Percentiles rank a stretch among this genome's conserved stretches.
Evolutionary conservation across 345 rosid genomes (phyloP).

Genomic region (Rhodamnia rubescens): DNA sequence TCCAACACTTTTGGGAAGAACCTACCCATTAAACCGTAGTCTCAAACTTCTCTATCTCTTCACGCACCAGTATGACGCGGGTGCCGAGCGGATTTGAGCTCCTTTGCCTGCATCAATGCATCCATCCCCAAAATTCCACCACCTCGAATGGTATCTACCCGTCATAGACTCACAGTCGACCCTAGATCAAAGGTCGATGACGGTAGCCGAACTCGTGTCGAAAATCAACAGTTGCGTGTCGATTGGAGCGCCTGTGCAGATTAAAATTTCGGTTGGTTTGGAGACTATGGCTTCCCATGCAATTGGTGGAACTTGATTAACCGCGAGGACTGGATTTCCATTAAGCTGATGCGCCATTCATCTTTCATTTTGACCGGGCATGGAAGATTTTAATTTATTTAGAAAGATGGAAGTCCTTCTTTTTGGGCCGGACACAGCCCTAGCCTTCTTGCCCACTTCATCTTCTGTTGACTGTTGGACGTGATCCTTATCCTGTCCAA

Average conservation of each 20-base stretch:
- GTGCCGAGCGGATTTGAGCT: neutral
- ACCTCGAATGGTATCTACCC: neutral
- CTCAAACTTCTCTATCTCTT: neutral
- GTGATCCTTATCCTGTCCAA: neutral
- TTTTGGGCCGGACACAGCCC: neutral
- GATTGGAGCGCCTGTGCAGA: rapidly evolving
- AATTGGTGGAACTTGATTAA: neutral
- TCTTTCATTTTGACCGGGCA: neutral
- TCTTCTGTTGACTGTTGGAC: neutral
- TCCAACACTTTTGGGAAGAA: neutral
- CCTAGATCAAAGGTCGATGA: neutral
- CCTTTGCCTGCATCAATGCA: neutral
- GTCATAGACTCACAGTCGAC: neutral
- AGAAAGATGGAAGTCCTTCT: neutral
- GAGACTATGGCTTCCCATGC: neutral
- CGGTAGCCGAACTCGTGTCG: neutral
- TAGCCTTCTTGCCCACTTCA: neutral
- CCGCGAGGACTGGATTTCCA: neutral
- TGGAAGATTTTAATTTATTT: neutral
- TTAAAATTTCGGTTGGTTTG: neutral
- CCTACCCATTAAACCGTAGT: neutral
- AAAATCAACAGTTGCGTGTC: neutral
- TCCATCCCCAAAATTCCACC: neutral
- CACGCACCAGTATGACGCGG: neutral
- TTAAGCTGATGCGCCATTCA: neutral